These are phyloP conservation scores for Biscogniauxia mediterranea DNA, from an alignment of 2,329 filamentous ascomycete genomes.

Conservation along the genomic window DNA sequence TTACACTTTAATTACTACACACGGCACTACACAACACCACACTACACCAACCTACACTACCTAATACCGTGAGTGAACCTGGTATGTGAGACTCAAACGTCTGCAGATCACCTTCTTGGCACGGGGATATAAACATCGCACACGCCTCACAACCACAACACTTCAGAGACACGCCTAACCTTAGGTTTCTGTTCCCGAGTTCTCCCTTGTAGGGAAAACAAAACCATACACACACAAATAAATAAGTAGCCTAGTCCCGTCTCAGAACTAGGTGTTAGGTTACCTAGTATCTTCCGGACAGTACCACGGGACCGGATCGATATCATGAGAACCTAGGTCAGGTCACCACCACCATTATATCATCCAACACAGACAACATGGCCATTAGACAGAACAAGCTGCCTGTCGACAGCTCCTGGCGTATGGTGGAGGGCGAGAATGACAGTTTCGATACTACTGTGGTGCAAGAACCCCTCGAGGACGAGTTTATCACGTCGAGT, in stretches of 20 bases:
- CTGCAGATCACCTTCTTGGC: conserved; percentile 12
- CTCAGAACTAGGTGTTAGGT: too few species aligned
- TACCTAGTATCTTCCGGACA: too few species aligned
- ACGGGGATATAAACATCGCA: conserved; percentile 12
- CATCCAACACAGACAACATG: conserved; percentile 15
- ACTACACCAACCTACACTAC: too few species aligned
- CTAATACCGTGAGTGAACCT: conserved; percentile 10
- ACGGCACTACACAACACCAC: not conserved
- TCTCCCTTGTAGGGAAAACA: not conserved
- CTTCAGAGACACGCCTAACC: not conserved
- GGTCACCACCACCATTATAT: not conserved
- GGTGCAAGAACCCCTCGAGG: conserved; percentile 44
- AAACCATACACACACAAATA: not conserved
- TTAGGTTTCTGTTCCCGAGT: not conserved
- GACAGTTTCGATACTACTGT: conserved; percentile 60
- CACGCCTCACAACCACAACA: conserved; percentile 7
- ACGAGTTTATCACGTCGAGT: conserved; percentile 41
- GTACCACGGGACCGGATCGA: not conserved
- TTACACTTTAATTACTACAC: too few species aligned
- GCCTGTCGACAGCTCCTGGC: conserved; percentile 56
- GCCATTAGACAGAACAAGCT: conserved; percentile 26
- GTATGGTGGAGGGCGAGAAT: conserved; percentile 57
- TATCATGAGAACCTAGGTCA: not conserved
- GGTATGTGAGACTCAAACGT: conserved; percentile 7
- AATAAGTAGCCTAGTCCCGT: too few species aligned